phyloP scores from a whole-genome alignment of 306 rosid genomes.

The Aeschynomene evenia region DNA sequence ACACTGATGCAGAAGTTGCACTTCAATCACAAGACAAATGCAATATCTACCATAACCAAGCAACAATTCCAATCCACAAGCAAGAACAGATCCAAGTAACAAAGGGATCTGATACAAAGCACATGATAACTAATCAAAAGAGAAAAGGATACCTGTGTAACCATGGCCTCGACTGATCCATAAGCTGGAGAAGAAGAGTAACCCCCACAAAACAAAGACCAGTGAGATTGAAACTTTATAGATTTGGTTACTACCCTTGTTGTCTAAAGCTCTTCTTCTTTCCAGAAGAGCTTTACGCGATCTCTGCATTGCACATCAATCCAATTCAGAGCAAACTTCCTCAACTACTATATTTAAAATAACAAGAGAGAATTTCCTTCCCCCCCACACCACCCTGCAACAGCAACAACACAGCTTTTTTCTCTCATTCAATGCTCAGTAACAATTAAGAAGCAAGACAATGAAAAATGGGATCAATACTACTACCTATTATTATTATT shows the following conservation, averaged over 20 bases:
- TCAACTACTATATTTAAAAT: neutral
- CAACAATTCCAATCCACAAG: neutral
- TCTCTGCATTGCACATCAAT: conserved; percentile 82
- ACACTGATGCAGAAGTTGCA: neutral
- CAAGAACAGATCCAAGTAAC: neutral
- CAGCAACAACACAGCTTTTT: neutral
- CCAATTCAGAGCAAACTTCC: conserved; percentile 18
- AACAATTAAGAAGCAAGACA: neutral
- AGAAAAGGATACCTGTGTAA: conserved; percentile 50
- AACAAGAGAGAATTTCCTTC: conserved; percentile 20
- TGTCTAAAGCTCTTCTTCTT: conserved; percentile 65
- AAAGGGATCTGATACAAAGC: neutral
- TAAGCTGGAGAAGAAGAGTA: conserved; percentile 65
- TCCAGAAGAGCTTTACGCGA: conserved; percentile 71
- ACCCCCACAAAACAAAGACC: conserved; percentile 69
- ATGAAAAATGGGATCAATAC: neutral
- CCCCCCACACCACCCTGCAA: conserved; percentile 28
- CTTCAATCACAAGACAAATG: neutral
- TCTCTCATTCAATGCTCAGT: conserved; percentile 1
- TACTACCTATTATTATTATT: neutral
- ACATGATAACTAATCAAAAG: neutral
- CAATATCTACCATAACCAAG: neutral
- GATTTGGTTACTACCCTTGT: conserved; percentile 31
- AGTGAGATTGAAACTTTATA: conserved; percentile 68
- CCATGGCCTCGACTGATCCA: conserved; percentile 67